Conservation (phyloP, 176 grass and related monocot species). For the Zizania latifolia region DNA sequence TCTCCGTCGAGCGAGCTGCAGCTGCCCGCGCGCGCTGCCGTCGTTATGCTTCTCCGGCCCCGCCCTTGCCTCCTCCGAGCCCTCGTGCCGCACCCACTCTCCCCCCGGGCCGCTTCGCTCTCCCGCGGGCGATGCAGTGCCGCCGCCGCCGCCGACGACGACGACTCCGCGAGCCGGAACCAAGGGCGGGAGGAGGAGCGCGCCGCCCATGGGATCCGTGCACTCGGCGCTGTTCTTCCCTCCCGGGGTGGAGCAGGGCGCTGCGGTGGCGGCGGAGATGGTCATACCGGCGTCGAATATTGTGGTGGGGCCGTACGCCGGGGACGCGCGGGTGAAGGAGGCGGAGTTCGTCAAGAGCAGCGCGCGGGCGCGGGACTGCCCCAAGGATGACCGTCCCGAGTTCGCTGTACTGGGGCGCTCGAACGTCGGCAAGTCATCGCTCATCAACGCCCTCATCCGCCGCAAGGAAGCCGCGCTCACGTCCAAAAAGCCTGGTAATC, state of each 20-base stretch:
- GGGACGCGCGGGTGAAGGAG: slow-evolving; percentile 62
- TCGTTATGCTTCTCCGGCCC: slow-evolving; percentile 40
- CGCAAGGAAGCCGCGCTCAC: slow-evolving; percentile 89
- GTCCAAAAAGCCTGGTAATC: slow-evolving; percentile 87
- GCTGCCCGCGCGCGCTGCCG: slow-evolving; percentile 8
- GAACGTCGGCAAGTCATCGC: slow-evolving; percentile 94
- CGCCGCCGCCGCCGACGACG: background rate
- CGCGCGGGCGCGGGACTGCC: slow-evolving; percentile 62
- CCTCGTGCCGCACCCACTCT: slow-evolving; percentile 8
- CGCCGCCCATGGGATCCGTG: slow-evolving; percentile 9
- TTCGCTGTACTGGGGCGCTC: slow-evolving; percentile 80
- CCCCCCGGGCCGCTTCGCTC: background rate
- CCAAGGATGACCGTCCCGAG: slow-evolving; percentile 76
- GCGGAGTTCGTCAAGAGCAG: slow-evolving; percentile 79
- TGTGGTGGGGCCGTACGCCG: slow-evolving; percentile 77
- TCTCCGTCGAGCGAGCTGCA: too few relatives aligned
- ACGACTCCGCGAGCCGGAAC: background rate
- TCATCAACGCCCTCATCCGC: slow-evolving; percentile 72
- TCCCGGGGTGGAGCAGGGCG: slow-evolving; percentile 50
- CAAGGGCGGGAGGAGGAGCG: slow-evolving; percentile 14
- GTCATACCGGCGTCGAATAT: slow-evolving; percentile 87
- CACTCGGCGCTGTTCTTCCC: slow-evolving; percentile 65
- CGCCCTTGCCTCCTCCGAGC: slow-evolving; percentile 30
- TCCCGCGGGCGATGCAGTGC: slow-evolving; percentile 7
- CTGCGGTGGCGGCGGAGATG: slow-evolving; percentile 48